A percentile compares a stretch with the other conserved stretches of the same genome.
These are phyloP conservation scores for Mesembryanthemum crystallinum DNA, from an alignment of 148 eudicot species.

Conservation along the genomic window DNA sequence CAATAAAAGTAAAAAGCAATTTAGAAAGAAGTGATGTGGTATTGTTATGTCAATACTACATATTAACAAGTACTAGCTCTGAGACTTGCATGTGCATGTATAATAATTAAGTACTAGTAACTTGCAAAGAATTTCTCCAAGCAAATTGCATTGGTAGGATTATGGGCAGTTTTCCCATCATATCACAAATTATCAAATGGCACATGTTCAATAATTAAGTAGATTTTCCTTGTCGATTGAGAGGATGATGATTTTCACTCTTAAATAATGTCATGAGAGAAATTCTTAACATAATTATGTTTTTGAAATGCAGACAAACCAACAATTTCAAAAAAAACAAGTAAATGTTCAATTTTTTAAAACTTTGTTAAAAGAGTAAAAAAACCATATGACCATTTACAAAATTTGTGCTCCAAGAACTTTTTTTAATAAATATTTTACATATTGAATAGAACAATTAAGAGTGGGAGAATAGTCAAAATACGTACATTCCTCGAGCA, in stretches of 20 bases:
- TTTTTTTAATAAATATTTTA: too few species aligned
- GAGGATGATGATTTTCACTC: background rate
- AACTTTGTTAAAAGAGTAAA: too few species aligned
- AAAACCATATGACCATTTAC: too few species aligned
- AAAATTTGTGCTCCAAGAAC: too few species aligned
- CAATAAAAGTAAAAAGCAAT: too few species aligned
- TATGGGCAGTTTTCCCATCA: conserved; percentile 11
- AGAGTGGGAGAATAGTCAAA: too few species aligned
- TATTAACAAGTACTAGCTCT: background rate
- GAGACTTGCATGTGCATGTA: conserved; percentile 14
- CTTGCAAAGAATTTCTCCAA: conserved; percentile 20
- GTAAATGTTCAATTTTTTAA: too few species aligned
- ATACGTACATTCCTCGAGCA: too few species aligned
- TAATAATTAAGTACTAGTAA: conserved; percentile 16
- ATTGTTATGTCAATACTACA: background rate
- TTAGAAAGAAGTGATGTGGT: too few species aligned
- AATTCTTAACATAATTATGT: background rate
- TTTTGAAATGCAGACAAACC: too few species aligned
- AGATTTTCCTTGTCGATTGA: conserved; percentile 14
- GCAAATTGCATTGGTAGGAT: background rate
- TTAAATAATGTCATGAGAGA: background rate
- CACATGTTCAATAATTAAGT: conserved; percentile 11
- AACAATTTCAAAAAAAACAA: too few species aligned
- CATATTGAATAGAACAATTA: too few species aligned
- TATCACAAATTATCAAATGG: conserved; percentile 2